Evolutionary conservation across 495 filamentous ascomycete genomes (phyloP).

Genomic region (Tricharina praecox): DNA sequence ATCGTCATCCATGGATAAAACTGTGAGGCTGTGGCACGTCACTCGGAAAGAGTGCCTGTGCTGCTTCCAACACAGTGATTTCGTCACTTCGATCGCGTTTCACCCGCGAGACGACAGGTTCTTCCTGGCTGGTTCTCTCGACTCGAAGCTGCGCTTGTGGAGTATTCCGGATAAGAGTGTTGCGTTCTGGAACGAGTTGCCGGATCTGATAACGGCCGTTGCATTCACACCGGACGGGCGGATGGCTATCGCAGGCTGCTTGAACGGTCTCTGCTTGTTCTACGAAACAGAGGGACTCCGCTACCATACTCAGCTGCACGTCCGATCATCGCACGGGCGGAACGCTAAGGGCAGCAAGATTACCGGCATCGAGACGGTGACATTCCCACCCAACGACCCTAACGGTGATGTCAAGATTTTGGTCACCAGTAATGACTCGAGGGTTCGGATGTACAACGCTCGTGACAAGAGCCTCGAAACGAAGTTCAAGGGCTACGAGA

Average conservation of each 20-base stretch:
- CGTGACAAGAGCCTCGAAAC: conserved; percentile 66
- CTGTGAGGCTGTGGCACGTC: conserved; percentile 86
- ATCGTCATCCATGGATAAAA: conserved; percentile 97
- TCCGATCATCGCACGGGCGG: conserved; percentile 72
- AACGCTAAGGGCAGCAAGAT: conserved; percentile 97
- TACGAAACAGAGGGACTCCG: conserved; percentile 91
- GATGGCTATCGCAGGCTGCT: conserved; percentile 71
- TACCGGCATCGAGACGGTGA: conserved; percentile 74
- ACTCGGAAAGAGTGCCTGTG: conserved; percentile 74
- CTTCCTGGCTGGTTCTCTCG: conserved; percentile 84
- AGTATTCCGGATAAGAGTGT: conserved; percentile 94
- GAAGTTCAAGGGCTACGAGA: conserved; percentile 87
- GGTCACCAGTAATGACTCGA: conserved; percentile 88
- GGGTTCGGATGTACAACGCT: conserved; percentile 79
- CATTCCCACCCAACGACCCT: conserved; percentile 40
- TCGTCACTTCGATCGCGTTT: conserved; percentile 87
- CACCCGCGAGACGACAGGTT: conserved; percentile 92
- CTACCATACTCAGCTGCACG: conserved; percentile 67
- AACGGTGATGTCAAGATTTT: conserved; percentile 67
- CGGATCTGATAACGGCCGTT: conserved; percentile 84
- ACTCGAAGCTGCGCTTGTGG: conserved; percentile 85
- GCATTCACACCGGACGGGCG: conserved; percentile 86
- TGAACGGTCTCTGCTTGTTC: conserved; percentile 75
- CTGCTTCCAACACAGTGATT: conserved; percentile 92
- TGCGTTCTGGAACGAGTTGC: conserved; percentile 64